Evolutionary conservation across 169 alveolate species (phyloP), one percentile per base, ranked within the genome.

Genomic region (Plasmodium knowlesi): DNA sequence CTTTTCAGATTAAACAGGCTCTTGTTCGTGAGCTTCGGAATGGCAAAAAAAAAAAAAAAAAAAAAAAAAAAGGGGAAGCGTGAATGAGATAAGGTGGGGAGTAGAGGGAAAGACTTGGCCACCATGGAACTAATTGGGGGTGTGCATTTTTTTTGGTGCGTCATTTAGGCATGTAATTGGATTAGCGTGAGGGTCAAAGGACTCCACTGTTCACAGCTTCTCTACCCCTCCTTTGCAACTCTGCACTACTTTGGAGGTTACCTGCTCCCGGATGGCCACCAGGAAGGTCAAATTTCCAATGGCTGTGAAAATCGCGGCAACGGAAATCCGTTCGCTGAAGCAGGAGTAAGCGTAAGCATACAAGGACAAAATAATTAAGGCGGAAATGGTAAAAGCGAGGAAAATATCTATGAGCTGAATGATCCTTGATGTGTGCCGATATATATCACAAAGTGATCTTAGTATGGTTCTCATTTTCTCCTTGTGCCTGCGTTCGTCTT

Each of bases 191-290:
- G 54, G n/a, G 22, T 76, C 28, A 25, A 32, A 0, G 22, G 19
- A 22, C 61, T 22, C 5, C 34, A 25, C n/a, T 25, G 5, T n/a
- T 43, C 32, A n/a, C 34, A 2, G 39, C 43, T 84, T 41, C 43
- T 70, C 72, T 32, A 19, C 22, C 10, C 2, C 53, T 32, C 30
- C n/a, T 73, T 30, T 22, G 32, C 53, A 5, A 3, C 53, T 74
- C 43, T 41, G 9, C 34, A 19, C 61, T 5, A n/a, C 46, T 32
- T 67, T 83, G 32, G 32, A 25, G 22, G 19, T 73, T 90, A 90
- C 95, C 81, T 90, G 95, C 71, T 41, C 95, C 37, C 95, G 32
- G n/a, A 90, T 37, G 54, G 95, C 92, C 16, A 80, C 79, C 74
- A 72, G 43, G 32, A 90, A 82, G 3, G 95, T 90, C 28, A 90